Evolutionary conservation across 768 basidiomycete species (phyloP).

Genomic region (Tricholoma hemisulphureum): DNA sequence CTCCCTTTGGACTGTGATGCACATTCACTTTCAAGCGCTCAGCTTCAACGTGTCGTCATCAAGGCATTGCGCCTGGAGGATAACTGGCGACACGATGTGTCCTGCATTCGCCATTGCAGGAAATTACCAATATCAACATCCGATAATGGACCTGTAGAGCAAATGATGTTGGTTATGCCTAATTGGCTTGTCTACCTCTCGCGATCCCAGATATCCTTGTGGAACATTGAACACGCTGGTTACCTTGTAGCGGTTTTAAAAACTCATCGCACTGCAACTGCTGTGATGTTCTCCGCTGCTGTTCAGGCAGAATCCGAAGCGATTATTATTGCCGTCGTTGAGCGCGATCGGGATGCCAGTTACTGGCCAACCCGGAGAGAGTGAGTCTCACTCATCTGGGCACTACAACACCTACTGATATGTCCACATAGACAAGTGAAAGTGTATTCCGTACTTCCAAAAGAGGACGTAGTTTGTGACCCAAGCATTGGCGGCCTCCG

Average conservation of each 20-base stretch:
- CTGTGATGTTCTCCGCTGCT: conserved; percentile 35
- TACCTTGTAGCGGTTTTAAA: conserved; percentile 28
- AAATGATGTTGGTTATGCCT: conserved; percentile 53
- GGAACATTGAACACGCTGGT: conserved; percentile 34
- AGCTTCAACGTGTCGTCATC: conserved; percentile 42
- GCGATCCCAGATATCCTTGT: conserved; percentile 41
- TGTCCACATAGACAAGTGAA: conserved; percentile 9
- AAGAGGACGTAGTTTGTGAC: not conserved
- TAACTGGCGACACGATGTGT: conserved; percentile 44
- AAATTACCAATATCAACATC: conserved; percentile 37
- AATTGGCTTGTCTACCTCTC: conserved; percentile 37
- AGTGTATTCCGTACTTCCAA: conserved; percentile 22
- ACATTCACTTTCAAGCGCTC: conserved; percentile 34
- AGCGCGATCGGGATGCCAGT: conserved; percentile 7
- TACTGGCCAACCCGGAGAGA: not conserved
- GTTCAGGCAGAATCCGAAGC: conserved; percentile 17
- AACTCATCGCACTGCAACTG: conserved; percentile 21
- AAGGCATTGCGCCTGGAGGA: conserved; percentile 47
- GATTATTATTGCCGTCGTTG: conserved; percentile 11
- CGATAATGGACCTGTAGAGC: conserved; percentile 38
- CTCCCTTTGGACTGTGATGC: conserved; percentile 33
- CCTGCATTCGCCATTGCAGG: conserved; percentile 33
- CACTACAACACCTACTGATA: not conserved
- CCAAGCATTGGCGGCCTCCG: conserved; percentile 3
- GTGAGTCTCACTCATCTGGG: not conserved